phyloP scores from a whole-genome alignment of 768 basidiomycete genomes.

The Agaricus sinodeliciosus region DNA sequence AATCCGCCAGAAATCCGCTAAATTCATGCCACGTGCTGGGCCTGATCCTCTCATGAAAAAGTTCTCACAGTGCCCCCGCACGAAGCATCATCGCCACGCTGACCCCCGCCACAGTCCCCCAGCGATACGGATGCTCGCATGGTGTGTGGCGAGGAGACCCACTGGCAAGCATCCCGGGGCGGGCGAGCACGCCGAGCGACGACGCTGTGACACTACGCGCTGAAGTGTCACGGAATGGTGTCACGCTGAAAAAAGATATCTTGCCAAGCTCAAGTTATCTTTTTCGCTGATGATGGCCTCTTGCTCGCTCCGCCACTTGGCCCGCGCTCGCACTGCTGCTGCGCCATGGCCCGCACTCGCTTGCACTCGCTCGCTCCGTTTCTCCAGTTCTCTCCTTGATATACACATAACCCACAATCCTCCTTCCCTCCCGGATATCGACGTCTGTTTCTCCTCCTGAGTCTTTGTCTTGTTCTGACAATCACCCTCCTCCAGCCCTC shows the following conservation, averaged over 20 bases:
- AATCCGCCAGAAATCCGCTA: not conserved
- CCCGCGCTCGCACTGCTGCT: slow-evolving; percentile 5
- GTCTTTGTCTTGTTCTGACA: not conserved
- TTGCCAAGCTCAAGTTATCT: too few relatives aligned
- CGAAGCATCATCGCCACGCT: not conserved
- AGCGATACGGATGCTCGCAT: too few relatives aligned
- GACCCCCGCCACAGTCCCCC: too few relatives aligned
- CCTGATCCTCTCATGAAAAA: not conserved
- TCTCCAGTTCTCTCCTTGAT: slow-evolving; percentile 12
- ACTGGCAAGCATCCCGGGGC: too few relatives aligned
- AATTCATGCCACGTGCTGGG: slow-evolving; percentile 8
- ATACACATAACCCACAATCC: slow-evolving; percentile 7
- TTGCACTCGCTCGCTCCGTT: slow-evolving; percentile 1
- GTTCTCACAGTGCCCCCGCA: slow-evolving; percentile 2
- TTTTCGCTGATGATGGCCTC: slow-evolving; percentile 1
- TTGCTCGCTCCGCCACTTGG: slow-evolving; percentile 7
- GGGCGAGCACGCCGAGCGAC: too few relatives aligned
- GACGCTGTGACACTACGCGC: too few relatives aligned
- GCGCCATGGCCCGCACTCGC: not conserved
- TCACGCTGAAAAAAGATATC: too few relatives aligned
- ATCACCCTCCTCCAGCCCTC: slow-evolving; percentile 38
- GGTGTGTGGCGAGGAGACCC: too few relatives aligned
- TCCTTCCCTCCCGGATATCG: slow-evolving; percentile 24
- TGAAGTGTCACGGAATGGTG: too few relatives aligned
- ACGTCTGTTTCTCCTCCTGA: slow-evolving; percentile 19